Conservation (phyloP, 164 flowering plant species). For the Paratinospora sagittata region DNA sequence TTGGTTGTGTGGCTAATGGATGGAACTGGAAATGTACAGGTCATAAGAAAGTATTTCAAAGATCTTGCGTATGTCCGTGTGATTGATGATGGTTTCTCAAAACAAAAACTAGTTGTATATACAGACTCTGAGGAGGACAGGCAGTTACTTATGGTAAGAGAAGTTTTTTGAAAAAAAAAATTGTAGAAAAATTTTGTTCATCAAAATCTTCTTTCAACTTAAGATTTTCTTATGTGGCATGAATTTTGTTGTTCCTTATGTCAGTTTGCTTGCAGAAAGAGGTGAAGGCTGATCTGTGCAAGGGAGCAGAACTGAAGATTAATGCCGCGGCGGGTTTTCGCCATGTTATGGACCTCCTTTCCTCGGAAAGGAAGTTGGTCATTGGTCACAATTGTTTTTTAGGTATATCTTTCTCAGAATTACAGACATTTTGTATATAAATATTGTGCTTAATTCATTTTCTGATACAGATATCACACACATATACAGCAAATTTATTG, state of each 20-base stretch:
- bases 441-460: background rate
- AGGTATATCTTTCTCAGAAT: too few relatives aligned
- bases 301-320: too few relatives aligned
- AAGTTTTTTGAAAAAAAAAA: background rate
- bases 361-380: constrained; percentile 70
- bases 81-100: constrained; percentile 31
- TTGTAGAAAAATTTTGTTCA: constrained; percentile 78
- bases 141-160: constrained; percentile 60
- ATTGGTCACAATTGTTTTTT: constrained; percentile 95
- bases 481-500: constrained; percentile 66
- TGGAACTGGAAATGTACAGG: constrained; percentile 37
- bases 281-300: too few relatives aligned
- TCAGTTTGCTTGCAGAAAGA: too few relatives aligned
- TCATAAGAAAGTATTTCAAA: constrained; percentile 50
- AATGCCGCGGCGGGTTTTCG: too few relatives aligned
- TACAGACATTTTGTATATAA: background rate
- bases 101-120: constrained; percentile 53
- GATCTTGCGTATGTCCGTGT: constrained; percentile 58
- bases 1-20: constrained; percentile 10
- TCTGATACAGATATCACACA: constrained; percentile 73
- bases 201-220: too few relatives aligned
- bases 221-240: too few relatives aligned
- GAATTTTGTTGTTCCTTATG: too few relatives aligned
- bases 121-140: constrained; percentile 57
- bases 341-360: constrained; percentile 87